phyloP scores from a whole-genome alignment of 306 rosid species.

The peach (Prunus persica) region Prunus_persica_NCBIv2 NC_034012.1:2529501-2530000 shows the following conservation, averaged over 20 bases:
- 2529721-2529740: not conserved
- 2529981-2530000: constrained; percentile 73
- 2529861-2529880: not conserved
- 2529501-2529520: constrained; percentile 61
- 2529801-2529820: not conserved
- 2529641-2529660: not conserved
- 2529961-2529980: constrained; percentile 65
- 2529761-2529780: not conserved
- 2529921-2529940: not conserved
- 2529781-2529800: not conserved
- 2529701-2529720: not conserved
- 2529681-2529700: not conserved
- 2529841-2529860: not conserved
- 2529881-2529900: not conserved
- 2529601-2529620: constrained; percentile 74
- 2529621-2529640: constrained; percentile 58
- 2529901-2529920: not conserved
- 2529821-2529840: not conserved
- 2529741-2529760: not conserved
- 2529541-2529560: constrained; percentile 63
- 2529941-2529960: constrained; percentile 34
- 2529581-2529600: constrained; percentile 81
- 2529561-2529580: constrained; percentile 80
- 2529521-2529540: constrained; percentile 68
- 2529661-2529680: not conserved